Base-by-base conservation (phyloP, 495 filamentous ascomycete genomes). In the Endocarpon pusillum region DNA sequence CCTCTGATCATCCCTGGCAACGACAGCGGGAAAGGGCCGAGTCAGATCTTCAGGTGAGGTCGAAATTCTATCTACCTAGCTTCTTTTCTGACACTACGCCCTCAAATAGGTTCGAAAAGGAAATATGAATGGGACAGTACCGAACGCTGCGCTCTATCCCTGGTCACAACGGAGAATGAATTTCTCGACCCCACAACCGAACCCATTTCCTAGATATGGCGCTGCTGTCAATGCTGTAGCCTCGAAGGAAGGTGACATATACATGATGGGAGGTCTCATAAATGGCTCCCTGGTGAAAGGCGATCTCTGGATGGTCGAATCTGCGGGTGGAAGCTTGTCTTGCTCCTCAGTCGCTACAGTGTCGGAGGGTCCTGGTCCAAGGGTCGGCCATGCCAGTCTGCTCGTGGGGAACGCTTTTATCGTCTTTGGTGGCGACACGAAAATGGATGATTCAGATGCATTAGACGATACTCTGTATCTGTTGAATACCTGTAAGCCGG, bases 341-440 rank as follows among this genome's bases (percentile, higher is more conserved):
- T 94, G 91, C 51, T 89, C 89, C 49, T 87, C 85, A 16, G 73
- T 99, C 29, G 70, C 75, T 4, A 94, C 91, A 0, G 89, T 81
- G 2, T 78, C 81, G 15, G 89, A 99, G 51, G 87, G 91, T 0
- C 91, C 91, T 0, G 89, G 91, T 3, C 87, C 91, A 2, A 70
- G 91, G 59, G 91, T 99, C 22, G 91, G 91, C 8, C 91, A 99
- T 62, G 69, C 89, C 3, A 85, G 83, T 61, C 64, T 99, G 50
- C 63, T 99, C 5, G 91, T 96, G 22, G 91, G 91, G 16, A 99
- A 99, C 59, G 91, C 91, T 1, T 99, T 94, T 48, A 99, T 99
- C 43, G 89, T 99, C 10, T 99, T 94, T 52, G 91, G 91, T 18
- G 91, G 91, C 45, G 91, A 99, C 52, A 99, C 91, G 17, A 96